Percentiles rank a stretch among this genome's conserved stretches.
Evolutionary conservation across 495 filamentous ascomycete species (phyloP).

Genomic region (Daldinia vernicosa): DNA sequence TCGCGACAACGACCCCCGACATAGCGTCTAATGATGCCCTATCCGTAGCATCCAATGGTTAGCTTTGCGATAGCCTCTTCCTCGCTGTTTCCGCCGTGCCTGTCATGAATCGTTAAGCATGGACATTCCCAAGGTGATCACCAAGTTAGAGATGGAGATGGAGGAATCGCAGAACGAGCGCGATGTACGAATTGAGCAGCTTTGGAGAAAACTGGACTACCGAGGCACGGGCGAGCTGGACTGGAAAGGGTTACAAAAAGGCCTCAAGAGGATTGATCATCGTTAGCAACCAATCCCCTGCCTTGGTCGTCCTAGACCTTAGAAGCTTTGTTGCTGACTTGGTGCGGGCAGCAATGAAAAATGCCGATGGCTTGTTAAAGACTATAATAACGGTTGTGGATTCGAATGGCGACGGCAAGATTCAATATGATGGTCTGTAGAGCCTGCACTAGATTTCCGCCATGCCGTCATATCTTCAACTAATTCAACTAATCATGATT

Average conservation of each 20-base stretch:
- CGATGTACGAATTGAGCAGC: conserved; percentile 77
- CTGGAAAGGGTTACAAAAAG: conserved; percentile 80
- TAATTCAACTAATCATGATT: conserved; percentile 12
- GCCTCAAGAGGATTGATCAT: conserved; percentile 88
- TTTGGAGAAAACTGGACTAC: conserved; percentile 84
- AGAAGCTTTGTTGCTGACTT: conserved; percentile 37
- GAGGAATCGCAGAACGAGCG: conserved; percentile 74
- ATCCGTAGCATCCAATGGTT: conserved; percentile 43
- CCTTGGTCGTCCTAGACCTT: conserved; percentile 15
- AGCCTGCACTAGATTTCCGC: not conserved
- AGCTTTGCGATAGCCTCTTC: conserved; percentile 39
- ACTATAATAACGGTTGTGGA: conserved; percentile 84
- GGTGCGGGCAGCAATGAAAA: conserved; percentile 77
- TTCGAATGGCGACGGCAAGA: conserved; percentile 84
- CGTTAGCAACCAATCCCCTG: conserved; percentile 64
- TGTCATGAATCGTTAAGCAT: conserved; percentile 54
- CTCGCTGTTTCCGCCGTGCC: conserved; percentile 29
- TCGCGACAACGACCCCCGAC: conserved; percentile 18
- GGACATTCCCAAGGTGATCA: conserved; percentile 55
- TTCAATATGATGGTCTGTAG: conserved; percentile 81
- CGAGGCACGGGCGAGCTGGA: conserved; percentile 80
- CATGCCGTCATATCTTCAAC: not conserved
- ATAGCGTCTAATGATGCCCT: conserved; percentile 46
- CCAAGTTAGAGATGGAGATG: conserved; percentile 55
- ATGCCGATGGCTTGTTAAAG: conserved; percentile 86